A percentile compares a stretch with the other conserved stretches of the same genome.
Evolutionary conservation across 2,329 filamentous ascomycete genomes (phyloP).

Genomic region (Aspergillus novoparasiticus): DNA sequence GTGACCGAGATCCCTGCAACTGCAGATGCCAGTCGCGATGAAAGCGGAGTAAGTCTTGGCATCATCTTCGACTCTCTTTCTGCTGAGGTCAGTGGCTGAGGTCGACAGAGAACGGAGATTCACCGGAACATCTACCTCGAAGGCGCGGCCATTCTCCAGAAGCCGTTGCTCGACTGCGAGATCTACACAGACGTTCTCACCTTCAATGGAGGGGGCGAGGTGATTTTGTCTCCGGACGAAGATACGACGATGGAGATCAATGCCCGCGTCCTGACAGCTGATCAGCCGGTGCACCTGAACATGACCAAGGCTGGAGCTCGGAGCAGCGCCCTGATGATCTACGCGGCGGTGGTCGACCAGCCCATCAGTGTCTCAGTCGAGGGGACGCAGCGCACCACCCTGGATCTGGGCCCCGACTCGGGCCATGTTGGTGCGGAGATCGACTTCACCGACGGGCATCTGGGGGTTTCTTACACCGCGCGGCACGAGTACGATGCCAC

Average conservation of each 20-base stretch:
- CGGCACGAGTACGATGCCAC: not conserved
- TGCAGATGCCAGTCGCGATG: not conserved
- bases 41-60: not conserved
- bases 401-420: not conserved
- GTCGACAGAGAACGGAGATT: not conserved
- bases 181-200: conserved; percentile 3
- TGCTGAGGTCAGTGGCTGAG: not conserved
- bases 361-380: not conserved
- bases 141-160: not conserved
- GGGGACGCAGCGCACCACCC: not conserved
- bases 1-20: too few species aligned
- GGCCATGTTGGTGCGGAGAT: not conserved
- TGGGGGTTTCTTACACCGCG: not conserved
- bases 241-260: not conserved
- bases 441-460: not conserved
- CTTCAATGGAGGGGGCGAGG: not conserved
- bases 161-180: not conserved
- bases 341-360: conserved; percentile 4
- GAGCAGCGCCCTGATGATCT: conserved; percentile 2
- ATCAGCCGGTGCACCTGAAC: conserved; percentile 2
- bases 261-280: conserved; percentile 4
- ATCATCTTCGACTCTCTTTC: not conserved
- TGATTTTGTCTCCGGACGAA: not conserved
- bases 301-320: not conserved
- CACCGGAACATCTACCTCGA: not conserved